A percentile compares a stretch with the other conserved stretches of the same genome.
These are phyloP conservation scores for Tympanopsis confertula DNA, from an alignment of 2,329 filamentous ascomycete species.

Conservation along the genomic window DNA sequence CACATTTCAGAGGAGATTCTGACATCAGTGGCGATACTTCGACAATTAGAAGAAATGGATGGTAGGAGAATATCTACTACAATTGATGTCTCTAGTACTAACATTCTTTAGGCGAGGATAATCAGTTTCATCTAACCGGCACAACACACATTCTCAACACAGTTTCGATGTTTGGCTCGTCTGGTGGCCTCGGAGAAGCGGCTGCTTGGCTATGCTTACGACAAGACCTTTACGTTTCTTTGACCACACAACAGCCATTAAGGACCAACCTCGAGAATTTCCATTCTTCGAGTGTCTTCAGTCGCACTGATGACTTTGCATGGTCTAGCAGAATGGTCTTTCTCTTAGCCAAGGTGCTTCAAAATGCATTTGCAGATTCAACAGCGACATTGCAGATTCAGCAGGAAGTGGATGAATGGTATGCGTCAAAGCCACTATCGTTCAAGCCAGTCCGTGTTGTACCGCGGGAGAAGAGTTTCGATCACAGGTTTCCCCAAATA, in stretches of 20 bases:
- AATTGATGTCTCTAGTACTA: slow-evolving; percentile 1
- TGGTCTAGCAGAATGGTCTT: slow-evolving; percentile 24
- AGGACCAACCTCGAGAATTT: slow-evolving; percentile 23
- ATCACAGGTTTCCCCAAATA: slow-evolving; percentile 14
- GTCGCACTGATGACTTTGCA: slow-evolving; percentile 20
- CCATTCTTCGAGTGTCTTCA: slow-evolving; percentile 21
- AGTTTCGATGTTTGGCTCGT: slow-evolving; percentile 22
- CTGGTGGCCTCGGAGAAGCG: slow-evolving; percentile 24
- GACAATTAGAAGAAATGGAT: slow-evolving; percentile 21
- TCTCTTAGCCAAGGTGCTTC: slow-evolving; percentile 23
- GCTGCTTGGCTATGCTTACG: slow-evolving; percentile 27
- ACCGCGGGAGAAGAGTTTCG: slow-evolving; percentile 7
- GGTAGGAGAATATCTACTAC: slow-evolving; percentile 2
- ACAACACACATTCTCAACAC: slow-evolving; percentile 23
- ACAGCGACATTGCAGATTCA: neutral
- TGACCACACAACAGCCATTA: slow-evolving; percentile 21
- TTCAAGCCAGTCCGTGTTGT: slow-evolving; percentile 11
- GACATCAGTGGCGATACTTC: slow-evolving; percentile 17
- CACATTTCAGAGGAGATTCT: slow-evolving; percentile 17
- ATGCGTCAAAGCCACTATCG: neutral
- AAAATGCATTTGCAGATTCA: neutral
- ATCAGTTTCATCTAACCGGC: slow-evolving; percentile 22
- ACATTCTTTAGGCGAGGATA: slow-evolving; percentile 14
- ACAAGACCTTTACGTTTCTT: slow-evolving; percentile 25
- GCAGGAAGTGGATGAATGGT: neutral